Evolutionary conservation across 2,329 filamentous ascomycete genomes (phyloP), one percentile per base, ranked within the genome.

Genomic region (Hypomyces perniciosus): DNA sequence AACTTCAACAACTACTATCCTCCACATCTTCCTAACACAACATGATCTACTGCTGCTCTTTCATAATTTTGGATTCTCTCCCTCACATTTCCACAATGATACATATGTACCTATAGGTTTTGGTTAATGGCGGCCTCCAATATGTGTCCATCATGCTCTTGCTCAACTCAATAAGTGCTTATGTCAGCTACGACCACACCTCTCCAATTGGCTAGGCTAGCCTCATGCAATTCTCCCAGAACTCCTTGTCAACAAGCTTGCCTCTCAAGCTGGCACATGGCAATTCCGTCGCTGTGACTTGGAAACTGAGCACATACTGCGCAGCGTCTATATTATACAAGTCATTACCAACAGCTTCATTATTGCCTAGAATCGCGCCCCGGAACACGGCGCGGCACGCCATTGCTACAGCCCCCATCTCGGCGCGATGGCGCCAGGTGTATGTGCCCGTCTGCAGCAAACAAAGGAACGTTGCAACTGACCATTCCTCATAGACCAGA

Each of bases 401-500:
- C 39, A 42, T 35, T 29, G 33, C 13, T 27, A 40, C 44, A 26
- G 6, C 34, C 10, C 31, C 45, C 38, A 27, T 31, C 44, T 28
- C 42, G 45, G 48, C 56, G 54, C 59, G 50, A 73, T 73, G 71
- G 69, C 71, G 37, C 71, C 71, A 46, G 69, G 71, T 54, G 71
- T 72, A 53, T 46, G 62, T 56, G 13, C 29, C 30, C 30, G 8
- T 6, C 47, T 47, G 30, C 27, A 40, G 20, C 10, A n/a, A 20
- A 35, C 37, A 27, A 28, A 10, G 12, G 10, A 26, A 12, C 26
- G 12, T 44, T 56, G 51, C 20, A 20, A 60, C 59, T 58, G 37
- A 58, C 53, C 27, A 28, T 31, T 42, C 49, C 37, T 27, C 37
- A 48, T 65, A 80, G 69, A 82, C 79, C 48, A 72, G 80, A 64